These are phyloP conservation scores for Teunomyces pallodes DNA, from an alignment of 805 yeast species.

Conservation along the genomic window DNA sequence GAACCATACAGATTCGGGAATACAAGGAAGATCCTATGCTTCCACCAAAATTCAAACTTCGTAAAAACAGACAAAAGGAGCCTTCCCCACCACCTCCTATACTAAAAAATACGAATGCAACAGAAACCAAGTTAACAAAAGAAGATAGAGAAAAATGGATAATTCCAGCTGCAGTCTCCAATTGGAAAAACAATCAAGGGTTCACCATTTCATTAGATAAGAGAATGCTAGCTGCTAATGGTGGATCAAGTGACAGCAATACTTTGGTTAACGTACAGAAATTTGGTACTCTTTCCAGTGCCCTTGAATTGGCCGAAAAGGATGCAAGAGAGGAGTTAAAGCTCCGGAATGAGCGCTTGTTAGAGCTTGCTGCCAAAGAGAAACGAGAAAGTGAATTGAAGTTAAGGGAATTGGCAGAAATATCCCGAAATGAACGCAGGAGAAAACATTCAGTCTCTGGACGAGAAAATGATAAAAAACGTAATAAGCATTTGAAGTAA, in stretches of 20 bases:
- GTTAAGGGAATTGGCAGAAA: slow-evolving; percentile 27
- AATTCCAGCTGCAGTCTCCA: slow-evolving; percentile 88
- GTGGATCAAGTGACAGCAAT: slow-evolving; percentile 28
- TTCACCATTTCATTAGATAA: slow-evolving; percentile 79
- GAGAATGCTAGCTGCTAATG: slow-evolving; percentile 51
- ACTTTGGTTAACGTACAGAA: slow-evolving; percentile 50
- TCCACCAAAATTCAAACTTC: slow-evolving; percentile 72
- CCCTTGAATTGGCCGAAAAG: slow-evolving; percentile 49
- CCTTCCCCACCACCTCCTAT: slow-evolving; percentile 69
- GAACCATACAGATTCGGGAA: slow-evolving; percentile 65
- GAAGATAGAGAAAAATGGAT: slow-evolving; percentile 80
- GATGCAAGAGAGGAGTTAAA: slow-evolving; percentile 27
- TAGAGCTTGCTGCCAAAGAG: slow-evolving; percentile 21
- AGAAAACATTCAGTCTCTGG: slow-evolving; percentile 3
- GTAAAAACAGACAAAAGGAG: slow-evolving; percentile 63
- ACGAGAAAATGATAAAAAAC: not conserved
- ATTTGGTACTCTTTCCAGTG: slow-evolving; percentile 63
- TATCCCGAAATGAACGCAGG: slow-evolving; percentile 20
- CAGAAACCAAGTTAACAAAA: slow-evolving; percentile 46
- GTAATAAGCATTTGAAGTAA: not conserved
- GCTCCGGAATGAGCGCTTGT: slow-evolving; percentile 24
- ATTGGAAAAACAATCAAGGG: slow-evolving; percentile 95
- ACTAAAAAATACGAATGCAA: slow-evolving; percentile 51
- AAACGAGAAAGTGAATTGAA: slow-evolving; percentile 28
- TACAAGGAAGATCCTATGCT: slow-evolving; percentile 78